Percentiles rank a stretch among this genome's conserved stretches.
Conservation (phyloP, 2,329 filamentous ascomycete genomes). For the Coniosporium tulheliwenetii region DNA sequence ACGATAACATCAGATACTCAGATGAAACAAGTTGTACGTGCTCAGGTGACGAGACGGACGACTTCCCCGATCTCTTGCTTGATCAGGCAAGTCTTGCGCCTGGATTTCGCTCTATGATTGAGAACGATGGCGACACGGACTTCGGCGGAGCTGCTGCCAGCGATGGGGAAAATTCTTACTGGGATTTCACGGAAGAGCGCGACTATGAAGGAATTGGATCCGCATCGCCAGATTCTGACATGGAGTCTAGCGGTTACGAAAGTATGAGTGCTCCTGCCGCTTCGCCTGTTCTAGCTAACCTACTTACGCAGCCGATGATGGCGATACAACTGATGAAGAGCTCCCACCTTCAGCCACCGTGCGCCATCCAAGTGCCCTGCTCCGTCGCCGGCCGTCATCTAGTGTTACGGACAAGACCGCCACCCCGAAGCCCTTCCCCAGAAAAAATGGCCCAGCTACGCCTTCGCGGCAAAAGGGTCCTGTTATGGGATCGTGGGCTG, state of each 20-base stretch:
- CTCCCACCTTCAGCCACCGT: slow-evolving; percentile 31
- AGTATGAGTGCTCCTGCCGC: slow-evolving; percentile 28
- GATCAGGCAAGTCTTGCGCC: slow-evolving; percentile 60
- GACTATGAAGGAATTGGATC: slow-evolving; percentile 20
- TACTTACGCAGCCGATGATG: slow-evolving; percentile 34
- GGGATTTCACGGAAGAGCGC: slow-evolving; percentile 42
- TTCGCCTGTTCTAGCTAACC: slow-evolving; percentile 27
- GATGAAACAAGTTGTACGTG: slow-evolving; percentile 36
- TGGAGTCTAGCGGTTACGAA: slow-evolving; percentile 39
- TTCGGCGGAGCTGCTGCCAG: slow-evolving; percentile 33
- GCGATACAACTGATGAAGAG: slow-evolving; percentile 46
- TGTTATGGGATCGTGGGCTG: slow-evolving; percentile 15
- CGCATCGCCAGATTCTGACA: slow-evolving; percentile 29
- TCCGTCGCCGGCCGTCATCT: slow-evolving; percentile 33
- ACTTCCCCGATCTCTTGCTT: slow-evolving; percentile 67
- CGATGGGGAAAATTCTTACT: slow-evolving; percentile 35
- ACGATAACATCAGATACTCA: slow-evolving; percentile 46
- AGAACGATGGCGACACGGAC: slow-evolving; percentile 39
- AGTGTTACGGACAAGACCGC: slow-evolving; percentile 19
- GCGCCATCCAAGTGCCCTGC: slow-evolving; percentile 31
- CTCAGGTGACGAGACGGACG: slow-evolving; percentile 44
- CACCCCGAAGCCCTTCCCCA: slow-evolving; percentile 20
- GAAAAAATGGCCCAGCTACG: slow-evolving; percentile 5
- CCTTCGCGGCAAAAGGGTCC: slow-evolving; percentile 9
- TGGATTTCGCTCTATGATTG: slow-evolving; percentile 56